These are phyloP conservation scores for Chlorella sorokiniana DNA, from an alignment of 139 green algal genomes.

Conservation along the genomic window DNA sequence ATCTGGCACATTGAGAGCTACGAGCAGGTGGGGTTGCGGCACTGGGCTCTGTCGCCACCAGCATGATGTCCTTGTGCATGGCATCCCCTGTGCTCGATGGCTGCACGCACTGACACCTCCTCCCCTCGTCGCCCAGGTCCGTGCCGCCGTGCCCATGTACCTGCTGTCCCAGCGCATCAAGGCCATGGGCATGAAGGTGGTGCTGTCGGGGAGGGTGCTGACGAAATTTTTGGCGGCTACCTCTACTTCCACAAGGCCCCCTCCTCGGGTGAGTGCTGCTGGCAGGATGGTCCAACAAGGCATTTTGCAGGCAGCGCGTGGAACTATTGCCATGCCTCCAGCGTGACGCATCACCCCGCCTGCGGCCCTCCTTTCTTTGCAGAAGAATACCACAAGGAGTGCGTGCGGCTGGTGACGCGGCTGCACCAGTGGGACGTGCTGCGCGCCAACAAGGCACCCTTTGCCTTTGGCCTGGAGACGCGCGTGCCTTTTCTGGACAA, in stretches of 20 bases:
- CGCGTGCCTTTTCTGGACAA: constrained; percentile 96
- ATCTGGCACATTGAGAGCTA: constrained; percentile 96
- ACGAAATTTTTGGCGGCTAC: constrained; percentile 98
- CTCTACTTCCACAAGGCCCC: constrained; percentile 98
- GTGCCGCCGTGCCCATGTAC: constrained; percentile 97
- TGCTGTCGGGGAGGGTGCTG: constrained; percentile 95
- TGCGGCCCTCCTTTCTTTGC: constrained; percentile 1
- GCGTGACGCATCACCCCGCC: not conserved
- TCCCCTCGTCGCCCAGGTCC: constrained; percentile 50
- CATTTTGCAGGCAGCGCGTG: no score
- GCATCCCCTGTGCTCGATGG: not conserved
- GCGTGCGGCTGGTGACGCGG: constrained; percentile 84
- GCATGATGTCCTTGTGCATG: not conserved
- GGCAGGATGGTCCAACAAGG: not conserved
- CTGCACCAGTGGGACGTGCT: constrained; percentile 94
- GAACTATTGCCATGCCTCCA: not conserved
- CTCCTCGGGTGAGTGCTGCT: constrained; percentile 38
- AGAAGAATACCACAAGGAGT: constrained; percentile 91
- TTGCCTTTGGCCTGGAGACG: constrained; percentile 93
- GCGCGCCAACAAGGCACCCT: constrained; percentile 96
- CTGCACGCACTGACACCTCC: not conserved
- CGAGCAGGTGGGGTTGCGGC: constrained; percentile 59
- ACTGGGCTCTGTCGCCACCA: not conserved
- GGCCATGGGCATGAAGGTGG: constrained; percentile 93
- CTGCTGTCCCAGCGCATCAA: constrained; percentile 97